phyloP scores from a whole-genome alignment of 805 yeast genomes.

The Jamesozyma gamospora region DNA sequence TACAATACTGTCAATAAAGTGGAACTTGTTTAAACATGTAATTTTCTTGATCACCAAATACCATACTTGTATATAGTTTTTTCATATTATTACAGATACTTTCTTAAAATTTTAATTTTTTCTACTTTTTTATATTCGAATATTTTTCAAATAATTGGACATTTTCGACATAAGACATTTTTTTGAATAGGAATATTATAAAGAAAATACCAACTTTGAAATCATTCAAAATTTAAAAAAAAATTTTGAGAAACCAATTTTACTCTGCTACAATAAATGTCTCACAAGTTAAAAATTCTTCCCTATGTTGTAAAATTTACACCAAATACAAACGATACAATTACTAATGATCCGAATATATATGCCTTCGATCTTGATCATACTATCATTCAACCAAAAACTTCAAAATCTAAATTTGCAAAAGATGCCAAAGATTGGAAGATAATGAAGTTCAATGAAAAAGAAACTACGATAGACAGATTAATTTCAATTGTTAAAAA shows the following conservation, averaged over 20 bases:
- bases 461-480: conserved; percentile 11
- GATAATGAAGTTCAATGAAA: conserved; percentile 37
- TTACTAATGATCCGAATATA: conserved; percentile 16
- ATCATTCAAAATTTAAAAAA: too few species aligned
- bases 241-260: too few species aligned
- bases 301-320: conserved; percentile 37
- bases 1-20: conserved; percentile 58
- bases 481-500: conserved; percentile 9
- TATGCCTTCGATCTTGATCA: conserved; percentile 84
- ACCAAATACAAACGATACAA: conserved; percentile 21
- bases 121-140: too few species aligned
- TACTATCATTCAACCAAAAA: conserved; percentile 57
- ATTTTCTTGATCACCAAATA: neutral
- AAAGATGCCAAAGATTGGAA: conserved; percentile 64
- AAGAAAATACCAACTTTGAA: too few species aligned
- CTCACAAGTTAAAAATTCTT: conserved; percentile 30
- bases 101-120: too few species aligned
- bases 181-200: too few species aligned
- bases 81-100: too few species aligned
- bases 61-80: too few species aligned
- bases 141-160: too few species aligned
- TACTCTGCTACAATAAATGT: too few species aligned
- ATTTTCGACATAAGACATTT: too few species aligned
- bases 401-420: conserved; percentile 41
- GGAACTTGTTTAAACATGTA: conserved; percentile 1